Evolutionary conservation across 768 basidiomycete genomes (phyloP), one percentile per base, ranked within the genome.

Genomic region (Mycena belliarum): DNA sequence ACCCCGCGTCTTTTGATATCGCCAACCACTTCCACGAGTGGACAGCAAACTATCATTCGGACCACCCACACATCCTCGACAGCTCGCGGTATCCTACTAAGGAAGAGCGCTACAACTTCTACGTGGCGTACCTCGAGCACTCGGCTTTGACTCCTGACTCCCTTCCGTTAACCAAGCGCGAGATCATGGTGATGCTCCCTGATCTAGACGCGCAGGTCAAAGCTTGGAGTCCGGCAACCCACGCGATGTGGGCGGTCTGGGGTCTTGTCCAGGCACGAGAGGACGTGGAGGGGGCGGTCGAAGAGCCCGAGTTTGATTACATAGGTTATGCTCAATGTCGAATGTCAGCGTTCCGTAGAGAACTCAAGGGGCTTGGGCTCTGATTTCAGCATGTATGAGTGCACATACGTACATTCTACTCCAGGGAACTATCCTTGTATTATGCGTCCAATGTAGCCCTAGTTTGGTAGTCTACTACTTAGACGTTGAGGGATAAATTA

Each of bases 1-100:
- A 98, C 68, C 89, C 95, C 24, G 86, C 94, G 4, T 91, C 93
- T 4, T 97, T 87, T 73, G 97, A 99, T 69, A 95, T 99, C 64
- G 96, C 91, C 55, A 96, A 96, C 72, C 94, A 96, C 72, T 97
- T 95, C 75, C 89, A 92, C 68, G 97, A 98, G 74, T 98, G 97
- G 96, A 92, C 91, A 20, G 88, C 93, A 16, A 82, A 97, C 73
- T 98, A 98, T 72, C 88, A 91, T 68, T 79, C 78, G 35, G 67
- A 81, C 6, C 81, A 77, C 0, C 90, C 92, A 10, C 88, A 92
- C 68, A 55, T 88, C 49, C 83, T 91, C 42, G 74, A 85, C 61
- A 70, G 74, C 48, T 73, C 80, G 15, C 78, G 75, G 25, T 97
- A 96, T 73, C 97, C 97, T 12, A 84, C 85, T 5, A 62, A 63